Evolutionary conservation across 2,329 filamentous ascomycete genomes (phyloP).

Genomic region (Bipolaris cookei): DNA sequence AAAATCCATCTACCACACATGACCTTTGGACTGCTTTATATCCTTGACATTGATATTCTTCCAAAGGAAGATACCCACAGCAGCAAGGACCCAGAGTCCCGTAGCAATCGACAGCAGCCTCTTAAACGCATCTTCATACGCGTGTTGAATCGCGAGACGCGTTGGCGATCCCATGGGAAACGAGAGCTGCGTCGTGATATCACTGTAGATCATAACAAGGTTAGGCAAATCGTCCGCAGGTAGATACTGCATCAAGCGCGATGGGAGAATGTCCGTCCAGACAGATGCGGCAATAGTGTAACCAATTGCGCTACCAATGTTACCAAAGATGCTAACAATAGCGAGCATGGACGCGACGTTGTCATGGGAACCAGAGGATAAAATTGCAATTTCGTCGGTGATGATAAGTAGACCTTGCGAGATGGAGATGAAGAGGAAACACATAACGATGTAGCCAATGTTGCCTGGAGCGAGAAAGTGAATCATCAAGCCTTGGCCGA

Average conservation of each 20-base stretch:
- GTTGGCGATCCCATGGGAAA: conserved; percentile 58
- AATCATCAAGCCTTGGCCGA: conserved; percentile 38
- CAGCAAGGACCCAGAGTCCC: conserved; percentile 12
- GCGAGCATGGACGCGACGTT: conserved; percentile 57
- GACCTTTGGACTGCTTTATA: conserved; percentile 15
- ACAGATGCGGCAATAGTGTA: conserved; percentile 65
- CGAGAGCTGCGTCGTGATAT: conserved; percentile 60
- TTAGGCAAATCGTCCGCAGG: conserved; percentile 54
- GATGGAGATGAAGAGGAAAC: conserved; percentile 37
- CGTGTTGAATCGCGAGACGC: conserved; percentile 48
- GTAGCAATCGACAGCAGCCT: conserved; percentile 17
- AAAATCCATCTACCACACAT: background rate
- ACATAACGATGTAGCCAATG: conserved; percentile 42
- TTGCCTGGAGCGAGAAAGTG: conserved; percentile 33
- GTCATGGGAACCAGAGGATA: conserved; percentile 40
- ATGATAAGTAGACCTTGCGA: conserved; percentile 34
- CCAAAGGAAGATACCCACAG: conserved; percentile 20
- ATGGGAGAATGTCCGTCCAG: conserved; percentile 56
- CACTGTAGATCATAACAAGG: conserved; percentile 54
- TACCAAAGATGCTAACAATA: conserved; percentile 63
- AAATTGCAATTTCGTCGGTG: conserved; percentile 28
- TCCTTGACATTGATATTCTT: conserved; percentile 19
- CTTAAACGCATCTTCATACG: conserved; percentile 31
- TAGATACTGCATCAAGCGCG: conserved; percentile 11
- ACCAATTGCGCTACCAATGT: conserved; percentile 57